Percentiles rank a stretch among this genome's conserved stretches.
Evolutionary conservation across 2,329 filamentous ascomycete species (phyloP).

Genomic region (Cadophora gregata): DNA sequence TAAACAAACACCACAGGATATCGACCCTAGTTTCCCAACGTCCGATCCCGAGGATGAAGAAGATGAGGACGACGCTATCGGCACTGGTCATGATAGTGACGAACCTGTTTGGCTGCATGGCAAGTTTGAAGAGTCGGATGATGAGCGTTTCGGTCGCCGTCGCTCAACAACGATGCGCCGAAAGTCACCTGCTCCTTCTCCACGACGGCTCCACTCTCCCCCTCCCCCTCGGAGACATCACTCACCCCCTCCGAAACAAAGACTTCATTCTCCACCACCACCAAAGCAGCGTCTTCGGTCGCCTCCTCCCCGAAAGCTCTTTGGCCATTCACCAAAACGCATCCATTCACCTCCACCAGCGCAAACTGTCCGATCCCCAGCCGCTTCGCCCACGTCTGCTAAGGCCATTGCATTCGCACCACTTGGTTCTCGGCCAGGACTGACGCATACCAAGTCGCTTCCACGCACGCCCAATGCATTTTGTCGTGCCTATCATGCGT

Average conservation of each 20-base stretch:
- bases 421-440: conserved; percentile 64
- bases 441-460: conserved; percentile 84
- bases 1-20: conserved; percentile 88
- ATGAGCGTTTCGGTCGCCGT: conserved; percentile 55
- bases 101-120: conserved; percentile 74
- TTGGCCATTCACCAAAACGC: conserved; percentile 39
- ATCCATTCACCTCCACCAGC: conserved; percentile 73
- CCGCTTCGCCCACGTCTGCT: conserved; percentile 52
- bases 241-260: conserved; percentile 45
- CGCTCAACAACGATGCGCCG: conserved; percentile 54
- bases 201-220: conserved; percentile 65
- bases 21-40: conserved; percentile 95
- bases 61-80: conserved; percentile 68
- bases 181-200: conserved; percentile 59
- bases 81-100: conserved; percentile 67
- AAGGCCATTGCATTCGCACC: conserved; percentile 51
- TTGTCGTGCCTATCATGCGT: conserved; percentile 53
- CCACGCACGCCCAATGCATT: conserved; percentile 79
- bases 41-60: conserved; percentile 90
- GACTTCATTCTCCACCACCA: conserved; percentile 46
- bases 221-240: conserved; percentile 41
- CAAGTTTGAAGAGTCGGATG: conserved; percentile 71
- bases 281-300: conserved; percentile 58
- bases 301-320: conserved; percentile 57
- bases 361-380: conserved; percentile 56